A percentile compares a stretch with the other conserved stretches of the same genome.
Evolutionary conservation across 768 basidiomycete species (phyloP).

Genomic region (Phlegmacium glaucopus): DNA sequence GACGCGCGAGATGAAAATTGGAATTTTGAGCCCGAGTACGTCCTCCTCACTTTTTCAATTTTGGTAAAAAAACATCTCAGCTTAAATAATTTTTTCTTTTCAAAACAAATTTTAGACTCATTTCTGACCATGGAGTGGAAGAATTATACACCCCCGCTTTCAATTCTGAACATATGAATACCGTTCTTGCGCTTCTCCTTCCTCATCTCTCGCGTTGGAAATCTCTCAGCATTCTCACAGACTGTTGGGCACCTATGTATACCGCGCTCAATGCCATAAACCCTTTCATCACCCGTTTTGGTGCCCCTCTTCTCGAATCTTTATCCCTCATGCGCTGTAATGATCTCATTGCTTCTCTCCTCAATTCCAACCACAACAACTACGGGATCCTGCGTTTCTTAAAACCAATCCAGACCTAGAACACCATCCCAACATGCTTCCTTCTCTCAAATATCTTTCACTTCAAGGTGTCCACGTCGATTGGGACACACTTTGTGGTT

Average conservation of each 20-base stretch:
- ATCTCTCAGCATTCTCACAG: constrained; percentile 50
- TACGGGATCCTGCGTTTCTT: constrained; percentile 35
- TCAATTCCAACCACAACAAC: constrained; percentile 38
- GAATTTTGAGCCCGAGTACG: constrained; percentile 54
- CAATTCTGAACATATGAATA: constrained; percentile 38
- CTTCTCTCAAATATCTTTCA: constrained; percentile 44
- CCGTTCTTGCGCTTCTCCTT: constrained; percentile 43
- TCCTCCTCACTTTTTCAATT: constrained; percentile 3
- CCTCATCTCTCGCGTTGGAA: constrained; percentile 52
- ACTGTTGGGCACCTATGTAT: constrained; percentile 54
- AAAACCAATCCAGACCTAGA: background rate
- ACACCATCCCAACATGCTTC: constrained; percentile 23
- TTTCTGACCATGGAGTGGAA: constrained; percentile 19
- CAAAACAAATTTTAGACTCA: constrained; percentile 24
- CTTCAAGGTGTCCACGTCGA: constrained; percentile 58
- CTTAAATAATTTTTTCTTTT: too few species aligned
- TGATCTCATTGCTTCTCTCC: constrained; percentile 45
- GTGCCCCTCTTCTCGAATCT: constrained; percentile 44
- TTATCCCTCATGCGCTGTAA: constrained; percentile 58
- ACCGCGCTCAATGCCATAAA: constrained; percentile 46
- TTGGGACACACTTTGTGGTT: constrained; percentile 41
- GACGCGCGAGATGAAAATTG: constrained; percentile 57
- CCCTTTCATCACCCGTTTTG: constrained; percentile 25
- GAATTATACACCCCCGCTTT: constrained; percentile 33
- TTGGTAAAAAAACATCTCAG: constrained; percentile 2